Percentiles rank a stretch among this genome's conserved stretches.
phyloP scores from a whole-genome alignment of 2,329 filamentous ascomycete genomes.

The Macrophomina tecta region DNA sequence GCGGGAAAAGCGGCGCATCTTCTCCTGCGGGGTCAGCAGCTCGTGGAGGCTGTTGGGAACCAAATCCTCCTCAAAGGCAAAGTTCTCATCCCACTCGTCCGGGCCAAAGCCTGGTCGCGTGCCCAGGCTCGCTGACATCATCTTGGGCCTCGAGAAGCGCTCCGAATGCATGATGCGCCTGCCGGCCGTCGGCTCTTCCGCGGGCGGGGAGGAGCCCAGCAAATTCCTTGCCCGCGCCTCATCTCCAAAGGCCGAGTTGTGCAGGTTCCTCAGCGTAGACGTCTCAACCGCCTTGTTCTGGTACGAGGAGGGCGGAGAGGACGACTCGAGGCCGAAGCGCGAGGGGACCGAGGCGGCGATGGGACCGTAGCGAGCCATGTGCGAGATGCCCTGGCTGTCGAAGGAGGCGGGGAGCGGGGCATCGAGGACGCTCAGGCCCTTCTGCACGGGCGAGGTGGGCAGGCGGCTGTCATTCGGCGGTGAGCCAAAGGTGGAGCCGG shows the following conservation, averaged over 20 bases:
- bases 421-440: conserved; percentile 87
- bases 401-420: conserved; percentile 93
- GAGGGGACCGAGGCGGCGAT: conserved; percentile 92
- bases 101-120: conserved; percentile 47
- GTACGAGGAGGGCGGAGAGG: conserved; percentile 73
- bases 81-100: conserved; percentile 67
- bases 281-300: conserved; percentile 66
- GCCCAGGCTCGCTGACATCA: conserved; percentile 67
- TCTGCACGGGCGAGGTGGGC: conserved; percentile 76
- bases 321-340: conserved; percentile 87
- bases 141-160: conserved; percentile 64
- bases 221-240: conserved; percentile 65
- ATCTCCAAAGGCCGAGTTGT: conserved; percentile 71
- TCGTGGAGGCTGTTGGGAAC: conserved; percentile 74
- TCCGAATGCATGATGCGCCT: conserved; percentile 69
- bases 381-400: conserved; percentile 93
- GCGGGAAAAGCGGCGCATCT: conserved; percentile 64
- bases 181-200: conserved; percentile 68
- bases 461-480: conserved; percentile 76
- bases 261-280: conserved; percentile 64
- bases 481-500: conserved; percentile 76
- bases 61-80: conserved; percentile 88
- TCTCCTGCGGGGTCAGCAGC: conserved; percentile 67
- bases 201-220: conserved; percentile 61
- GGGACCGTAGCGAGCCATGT: conserved; percentile 85